Evolutionary conservation across 225 moss, liverwort and hornwort species (phyloP), one percentile per base, ranked within the genome.

Genomic region (Antitrichia curtipendula): DNA sequence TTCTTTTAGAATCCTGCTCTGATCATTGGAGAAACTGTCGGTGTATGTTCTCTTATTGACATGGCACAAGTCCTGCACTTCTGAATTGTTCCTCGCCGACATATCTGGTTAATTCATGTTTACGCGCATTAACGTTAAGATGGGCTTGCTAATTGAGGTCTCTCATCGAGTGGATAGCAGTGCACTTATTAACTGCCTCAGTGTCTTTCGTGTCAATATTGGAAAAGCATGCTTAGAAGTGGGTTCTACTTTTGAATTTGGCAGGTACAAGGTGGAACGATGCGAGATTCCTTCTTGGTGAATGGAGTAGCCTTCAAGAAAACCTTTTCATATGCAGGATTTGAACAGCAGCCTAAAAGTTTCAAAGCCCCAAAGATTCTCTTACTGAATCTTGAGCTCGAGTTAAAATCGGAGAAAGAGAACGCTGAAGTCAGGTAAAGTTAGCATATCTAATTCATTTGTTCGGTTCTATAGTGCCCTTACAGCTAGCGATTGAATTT

Each of bases 271-370:
- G 98, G 98, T 87, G 98, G 98, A 87, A 97, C 95, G 52, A 99
- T 99, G 98, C 96, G 96, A 49, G 98, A 99, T 88, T 99, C 98
- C 32, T 99, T 97, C 84, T 87, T 99, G 80, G 98, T 99, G 23
- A 95, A 95, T 75, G 98, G 97, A 77, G 98, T 99, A 41, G 98
- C 98, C 21, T 99, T 99, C 89, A 99, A 99, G 93, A 99, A 99
- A 84, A 97, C 98, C 10, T 99, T 97, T 87, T 99, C 97, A 16
- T 97, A 99, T 80, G 97, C 97, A 73, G 96, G 98, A 75, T 99
- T 99, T 82, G 98, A 99, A 87, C 98, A 99, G 87, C 98, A 99
- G 82, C 98, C 97, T 21, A 99, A 99, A 90, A 93, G 88, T 21
- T 97, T 99, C 75, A 88, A 94, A 16, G 83, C 88, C 74, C 96